Percentiles rank a stretch among this genome's conserved stretches.
phyloP scores from a whole-genome alignment of 2,329 filamentous ascomycete genomes.

The Xylaria sp. region DNA sequence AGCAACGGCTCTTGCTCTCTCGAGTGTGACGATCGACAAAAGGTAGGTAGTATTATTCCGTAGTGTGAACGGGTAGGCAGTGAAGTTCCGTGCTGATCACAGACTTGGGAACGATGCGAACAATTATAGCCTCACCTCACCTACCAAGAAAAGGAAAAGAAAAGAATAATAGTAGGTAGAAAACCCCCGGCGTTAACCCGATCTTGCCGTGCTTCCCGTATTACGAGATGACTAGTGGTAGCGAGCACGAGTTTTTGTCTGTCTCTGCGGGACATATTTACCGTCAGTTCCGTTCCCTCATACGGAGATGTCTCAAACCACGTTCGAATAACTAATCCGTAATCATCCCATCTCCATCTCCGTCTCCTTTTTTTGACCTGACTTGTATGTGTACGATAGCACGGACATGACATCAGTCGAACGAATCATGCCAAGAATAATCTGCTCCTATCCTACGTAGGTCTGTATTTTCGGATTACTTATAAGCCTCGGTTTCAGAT shows the following conservation, averaged over 20 bases:
- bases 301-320: background rate
- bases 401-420: too few species aligned
- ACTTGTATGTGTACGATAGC: too few species aligned
- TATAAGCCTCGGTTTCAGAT: background rate
- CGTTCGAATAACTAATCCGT: too few species aligned
- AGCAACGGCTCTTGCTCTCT: too few species aligned
- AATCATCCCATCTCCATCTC: too few species aligned
- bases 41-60: too few species aligned
- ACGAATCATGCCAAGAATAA: background rate
- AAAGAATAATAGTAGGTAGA: too few species aligned
- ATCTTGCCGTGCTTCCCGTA: constrained; percentile 1
- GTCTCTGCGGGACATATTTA: too few species aligned
- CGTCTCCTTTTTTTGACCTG: too few species aligned
- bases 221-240: background rate
- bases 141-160: background rate
- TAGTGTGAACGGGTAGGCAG: too few species aligned
- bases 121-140: background rate
- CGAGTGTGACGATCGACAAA: too few species aligned
- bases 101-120: background rate
- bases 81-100: background rate
- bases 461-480: background rate
- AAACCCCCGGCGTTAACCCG: background rate
- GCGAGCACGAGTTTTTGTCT: background rate
- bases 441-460: background rate
- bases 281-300: background rate